phyloP scores from a whole-genome alignment of 2,329 filamentous ascomycete species.

The Fusarium tricinctum region DNA sequence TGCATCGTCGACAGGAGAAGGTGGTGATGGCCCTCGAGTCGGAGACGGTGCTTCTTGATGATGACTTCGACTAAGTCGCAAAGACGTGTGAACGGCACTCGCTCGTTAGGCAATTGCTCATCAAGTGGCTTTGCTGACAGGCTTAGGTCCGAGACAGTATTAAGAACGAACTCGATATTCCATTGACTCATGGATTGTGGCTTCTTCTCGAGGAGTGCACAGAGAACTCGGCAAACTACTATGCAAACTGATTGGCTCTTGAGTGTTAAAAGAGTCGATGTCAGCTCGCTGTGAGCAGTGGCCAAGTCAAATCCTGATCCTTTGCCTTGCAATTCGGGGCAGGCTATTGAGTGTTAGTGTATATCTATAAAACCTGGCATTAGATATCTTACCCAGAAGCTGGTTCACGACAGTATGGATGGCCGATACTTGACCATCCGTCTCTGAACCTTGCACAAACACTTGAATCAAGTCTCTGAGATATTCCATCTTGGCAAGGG shows the following conservation, averaged over 20 bases:
- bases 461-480: conserved; percentile 56
- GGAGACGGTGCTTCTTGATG: conserved; percentile 71
- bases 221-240: conserved; percentile 59
- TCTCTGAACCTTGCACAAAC: conserved; percentile 50
- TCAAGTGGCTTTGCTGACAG: conserved; percentile 45
- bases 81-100: conserved; percentile 60
- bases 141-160: conserved; percentile 58
- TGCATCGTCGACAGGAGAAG: conserved; percentile 68
- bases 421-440: conserved; percentile 60
- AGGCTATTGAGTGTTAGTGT: conserved; percentile 47
- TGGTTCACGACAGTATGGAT: conserved; percentile 59
- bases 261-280: conserved; percentile 51
- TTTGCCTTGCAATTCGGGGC: conserved; percentile 49
- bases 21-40: conserved; percentile 73
- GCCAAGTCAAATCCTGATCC: conserved; percentile 56
- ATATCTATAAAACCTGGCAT: not conserved
- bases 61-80: conserved; percentile 69
- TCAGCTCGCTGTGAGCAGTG: conserved; percentile 59
- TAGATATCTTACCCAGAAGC: conserved; percentile 54
- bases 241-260: conserved; percentile 53
- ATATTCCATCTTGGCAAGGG: conserved; percentile 55
- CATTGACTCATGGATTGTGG: conserved; percentile 68
- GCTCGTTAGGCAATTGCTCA: conserved; percentile 47
- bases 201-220: conserved; percentile 64
- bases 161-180: conserved; percentile 69